These are phyloP conservation scores for Emericellopsis atlantica DNA, from an alignment of 2,329 filamentous ascomycete genomes.

Conservation along the genomic window DNA sequence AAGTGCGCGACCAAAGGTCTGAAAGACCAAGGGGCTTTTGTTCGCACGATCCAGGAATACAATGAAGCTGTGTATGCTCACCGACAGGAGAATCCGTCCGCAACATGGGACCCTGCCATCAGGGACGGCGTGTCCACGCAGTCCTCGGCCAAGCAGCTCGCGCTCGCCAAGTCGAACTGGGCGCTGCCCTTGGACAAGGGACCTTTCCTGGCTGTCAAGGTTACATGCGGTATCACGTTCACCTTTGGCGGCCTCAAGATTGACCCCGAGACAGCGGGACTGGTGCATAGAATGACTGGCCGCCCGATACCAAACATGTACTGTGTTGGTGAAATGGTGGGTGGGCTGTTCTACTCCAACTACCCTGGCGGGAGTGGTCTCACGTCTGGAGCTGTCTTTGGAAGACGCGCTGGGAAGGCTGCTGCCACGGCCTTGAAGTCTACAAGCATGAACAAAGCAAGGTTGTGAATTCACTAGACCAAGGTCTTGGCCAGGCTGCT, in stretches of 20 bases:
- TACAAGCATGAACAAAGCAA: too few relatives aligned
- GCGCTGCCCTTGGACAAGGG: conserved; percentile 41
- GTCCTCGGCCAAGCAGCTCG: conserved; percentile 26
- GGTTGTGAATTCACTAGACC: too few relatives aligned
- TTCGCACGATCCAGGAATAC: conserved; percentile 39
- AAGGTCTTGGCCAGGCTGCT: too few relatives aligned
- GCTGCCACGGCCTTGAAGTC: conserved; percentile 7
- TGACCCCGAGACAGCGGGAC: conserved; percentile 37
- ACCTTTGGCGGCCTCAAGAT: conserved; percentile 54
- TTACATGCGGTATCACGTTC: conserved; percentile 54
- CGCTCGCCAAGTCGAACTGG: conserved; percentile 53
- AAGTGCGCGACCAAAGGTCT: too few relatives aligned
- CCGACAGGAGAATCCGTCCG: conserved; percentile 26
- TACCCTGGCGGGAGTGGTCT: conserved; percentile 52
- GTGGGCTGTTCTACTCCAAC: conserved; percentile 50
- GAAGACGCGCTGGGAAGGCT: conserved; percentile 23
- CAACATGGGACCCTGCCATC: conserved; percentile 44
- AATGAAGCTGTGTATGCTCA: conserved; percentile 41
- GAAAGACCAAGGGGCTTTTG: conserved; percentile 31
- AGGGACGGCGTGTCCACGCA: conserved; percentile 52
- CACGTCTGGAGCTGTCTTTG: conserved; percentile 44
- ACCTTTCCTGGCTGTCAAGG: conserved; percentile 51
- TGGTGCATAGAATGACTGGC: conserved; percentile 32
- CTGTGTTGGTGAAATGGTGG: conserved; percentile 54
- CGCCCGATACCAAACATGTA: conserved; percentile 40